Conservation (phyloP, 73 alveolate species). For the Uronychia setigera region DNA sequence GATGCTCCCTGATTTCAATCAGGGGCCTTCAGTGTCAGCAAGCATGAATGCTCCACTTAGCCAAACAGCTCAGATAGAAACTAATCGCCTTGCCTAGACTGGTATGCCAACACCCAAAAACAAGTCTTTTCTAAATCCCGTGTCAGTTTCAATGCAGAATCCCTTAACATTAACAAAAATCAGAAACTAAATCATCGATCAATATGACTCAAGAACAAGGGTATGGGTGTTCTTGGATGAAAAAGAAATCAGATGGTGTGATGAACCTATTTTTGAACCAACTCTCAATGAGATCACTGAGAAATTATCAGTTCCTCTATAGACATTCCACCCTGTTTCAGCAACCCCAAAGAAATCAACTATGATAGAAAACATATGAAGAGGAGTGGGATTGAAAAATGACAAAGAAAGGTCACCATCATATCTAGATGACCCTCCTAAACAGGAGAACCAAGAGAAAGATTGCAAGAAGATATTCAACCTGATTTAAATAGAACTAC, state of each 20-base stretch:
- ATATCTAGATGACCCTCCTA: too few relatives aligned
- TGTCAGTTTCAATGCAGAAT: background rate
- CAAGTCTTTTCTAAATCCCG: background rate
- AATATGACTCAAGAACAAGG: background rate
- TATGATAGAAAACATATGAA: too few relatives aligned
- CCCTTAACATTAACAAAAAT: background rate
- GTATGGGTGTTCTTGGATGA: background rate
- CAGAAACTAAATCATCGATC: background rate
- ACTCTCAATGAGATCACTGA: background rate
- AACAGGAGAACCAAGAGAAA: too few relatives aligned
- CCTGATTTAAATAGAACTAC: too few relatives aligned
- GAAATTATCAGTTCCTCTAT: too few relatives aligned
- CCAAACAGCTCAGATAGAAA: background rate
- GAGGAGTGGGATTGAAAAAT: too few relatives aligned
- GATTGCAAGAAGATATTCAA: too few relatives aligned
- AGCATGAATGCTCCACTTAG: background rate
- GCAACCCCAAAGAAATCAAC: too few relatives aligned
- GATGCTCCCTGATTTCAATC: background rate
- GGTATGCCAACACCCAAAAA: background rate
- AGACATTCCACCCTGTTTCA: too few relatives aligned
- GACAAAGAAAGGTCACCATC: too few relatives aligned
- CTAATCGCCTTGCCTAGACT: too few relatives aligned
- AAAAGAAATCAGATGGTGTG: background rate
- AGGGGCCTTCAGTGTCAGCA: background rate
- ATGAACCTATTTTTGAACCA: background rate